Base-by-base conservation (phyloP, 306 rosid species). In the Fragaria vesca region DNA sequence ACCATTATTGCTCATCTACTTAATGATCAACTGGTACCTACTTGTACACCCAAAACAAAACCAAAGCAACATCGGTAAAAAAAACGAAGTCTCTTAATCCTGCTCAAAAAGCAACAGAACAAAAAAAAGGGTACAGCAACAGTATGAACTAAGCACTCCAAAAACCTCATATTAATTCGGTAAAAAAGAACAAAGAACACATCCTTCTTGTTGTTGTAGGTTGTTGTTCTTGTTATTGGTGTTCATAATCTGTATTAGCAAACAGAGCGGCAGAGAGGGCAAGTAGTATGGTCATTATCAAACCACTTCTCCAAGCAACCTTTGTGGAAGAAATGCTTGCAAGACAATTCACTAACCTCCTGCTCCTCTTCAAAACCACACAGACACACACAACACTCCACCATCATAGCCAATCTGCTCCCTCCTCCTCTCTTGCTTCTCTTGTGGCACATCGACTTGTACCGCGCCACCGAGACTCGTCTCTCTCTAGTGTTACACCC, bases 231-330 rank as follows among this genome's bases (percentile, higher is more conserved):
- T 54, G 17, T 1, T 34, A 1, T 8, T 20, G 4, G 3, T 57
- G 13, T n/a, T 57, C 20, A 54, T 54, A 15, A 11, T 60, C 66
- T 61, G 12, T 15, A 2, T 24, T 84, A 89, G 16, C 86, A 74
- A 17, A 72, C 67, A 20, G 95, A 94, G 73, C 97, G 97, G 76
- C 98, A 94, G 30, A 94, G 78, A 81, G 98, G 97, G 79, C 97
- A 92, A 0, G 95, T 80, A 24, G 17, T 5, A 26, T 83, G 97
- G 40, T 85, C 83, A 82, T 89, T 89, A 26, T 75, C 57, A 40
- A 94, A 94, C 98, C 97, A 94, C 79, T 86, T 89, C 6, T 89
- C 94, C 42, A 92, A 79, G 78, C 98, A 92, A 9, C n/a, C 68
- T 81, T 78, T 88, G 75, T 92, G 97, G 83, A 92, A 94, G 80